Conservation (phyloP, 495 filamentous ascomycete species). For the Penicillium steckii region DNA sequence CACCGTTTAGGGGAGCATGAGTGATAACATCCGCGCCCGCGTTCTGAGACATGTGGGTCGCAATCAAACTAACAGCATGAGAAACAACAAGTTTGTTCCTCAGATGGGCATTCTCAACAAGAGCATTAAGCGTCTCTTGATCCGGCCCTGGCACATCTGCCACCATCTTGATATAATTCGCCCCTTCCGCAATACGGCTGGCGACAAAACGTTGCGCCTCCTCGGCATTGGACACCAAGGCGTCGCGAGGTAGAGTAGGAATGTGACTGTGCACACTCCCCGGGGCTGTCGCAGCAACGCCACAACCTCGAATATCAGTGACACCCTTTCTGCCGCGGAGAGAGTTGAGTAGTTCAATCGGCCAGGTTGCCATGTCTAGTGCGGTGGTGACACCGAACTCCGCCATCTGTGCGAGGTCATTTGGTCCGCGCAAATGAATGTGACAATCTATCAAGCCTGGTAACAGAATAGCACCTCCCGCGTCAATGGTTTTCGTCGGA, state of each 20-base stretch:
- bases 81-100: slow-evolving; percentile 3
- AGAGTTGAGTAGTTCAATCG: not conserved
- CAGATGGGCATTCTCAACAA: slow-evolving; percentile 1
- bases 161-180: slow-evolving; percentile 7
- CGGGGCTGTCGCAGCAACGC: not conserved
- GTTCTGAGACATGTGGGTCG: not conserved
- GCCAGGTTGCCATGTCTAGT: slow-evolving; percentile 9
- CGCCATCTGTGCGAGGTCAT: not conserved
- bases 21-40: not conserved
- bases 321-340: not conserved
- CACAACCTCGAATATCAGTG: slow-evolving; percentile 3
- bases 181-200: not conserved
- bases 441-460: slow-evolving; percentile 2
- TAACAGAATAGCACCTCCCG: not conserved
- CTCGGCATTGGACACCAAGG: not conserved
- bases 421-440: not conserved
- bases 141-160: not conserved
- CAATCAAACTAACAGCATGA: not conserved
- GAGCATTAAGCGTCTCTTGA: slow-evolving; percentile 5
- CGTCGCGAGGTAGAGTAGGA: not conserved
- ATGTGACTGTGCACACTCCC: slow-evolving; percentile 1
- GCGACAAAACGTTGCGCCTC: not conserved
- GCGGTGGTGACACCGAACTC: slow-evolving; percentile 3
- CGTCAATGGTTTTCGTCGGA: not conserved
- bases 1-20: slow-evolving; percentile 2